Evolutionary conservation across 805 yeast species (phyloP).

Genomic region (Candida takata): DNA sequence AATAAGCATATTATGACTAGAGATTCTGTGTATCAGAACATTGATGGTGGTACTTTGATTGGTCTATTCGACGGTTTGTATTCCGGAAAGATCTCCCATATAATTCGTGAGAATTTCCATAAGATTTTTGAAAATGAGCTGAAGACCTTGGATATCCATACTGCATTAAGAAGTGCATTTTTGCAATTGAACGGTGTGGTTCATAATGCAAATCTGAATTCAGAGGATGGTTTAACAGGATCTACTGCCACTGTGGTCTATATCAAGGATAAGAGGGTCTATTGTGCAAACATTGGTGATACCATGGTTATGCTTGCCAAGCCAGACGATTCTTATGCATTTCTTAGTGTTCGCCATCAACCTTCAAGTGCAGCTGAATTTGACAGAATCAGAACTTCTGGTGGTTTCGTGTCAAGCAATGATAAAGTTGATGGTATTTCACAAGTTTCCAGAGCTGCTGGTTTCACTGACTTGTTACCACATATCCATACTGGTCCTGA

Average conservation of each 20-base stretch:
- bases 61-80: conserved; percentile 78
- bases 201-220: conserved; percentile 41
- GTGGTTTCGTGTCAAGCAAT: conserved; percentile 82
- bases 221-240: conserved; percentile 71
- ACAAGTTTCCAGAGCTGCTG: conserved; percentile 85
- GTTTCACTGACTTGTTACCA: conserved; percentile 79
- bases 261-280: conserved; percentile 60
- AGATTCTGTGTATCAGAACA: conserved; percentile 82
- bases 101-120: conserved; percentile 67
- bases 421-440: conserved; percentile 81
- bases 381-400: conserved; percentile 83
- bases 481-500: conserved; percentile 88
- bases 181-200: conserved; percentile 75
- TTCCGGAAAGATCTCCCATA: conserved; percentile 61
- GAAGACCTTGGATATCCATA: conserved; percentile 43
- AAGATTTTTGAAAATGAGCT: conserved; percentile 64
- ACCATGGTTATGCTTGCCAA: conserved; percentile 74
- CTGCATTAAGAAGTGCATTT: conserved; percentile 79
- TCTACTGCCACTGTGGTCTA: conserved; percentile 80
- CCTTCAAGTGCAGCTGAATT: conserved; percentile 75
- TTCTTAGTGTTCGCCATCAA: conserved; percentile 71
- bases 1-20: conserved; percentile 68
- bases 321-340: conserved; percentile 72
- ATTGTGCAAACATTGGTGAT: conserved; percentile 89
- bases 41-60: conserved; percentile 72